phyloP scores from a whole-genome alignment of 106 monocot genomes.

The Dendrobium catenatum region DNA sequence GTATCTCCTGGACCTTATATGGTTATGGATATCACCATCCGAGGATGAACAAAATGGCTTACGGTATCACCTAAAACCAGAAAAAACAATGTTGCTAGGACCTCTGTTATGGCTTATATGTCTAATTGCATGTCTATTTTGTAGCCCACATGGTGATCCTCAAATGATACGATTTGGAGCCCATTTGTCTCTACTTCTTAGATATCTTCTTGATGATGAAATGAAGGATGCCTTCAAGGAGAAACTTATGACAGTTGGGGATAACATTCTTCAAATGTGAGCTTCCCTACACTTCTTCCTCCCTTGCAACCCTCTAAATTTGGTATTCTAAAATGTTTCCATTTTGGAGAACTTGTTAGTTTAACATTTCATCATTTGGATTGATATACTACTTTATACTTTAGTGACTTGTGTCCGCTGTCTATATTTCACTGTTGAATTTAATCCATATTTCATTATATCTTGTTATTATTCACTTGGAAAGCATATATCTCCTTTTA shows the following conservation, averaged over 20 bases:
- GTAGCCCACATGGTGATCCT: constrained; percentile 85
- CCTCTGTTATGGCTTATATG: not conserved
- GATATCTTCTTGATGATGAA: constrained; percentile 82
- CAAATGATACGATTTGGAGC: constrained; percentile 92
- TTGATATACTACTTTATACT: not conserved
- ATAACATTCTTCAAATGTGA: constrained; percentile 85
- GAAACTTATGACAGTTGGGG: constrained; percentile 80
- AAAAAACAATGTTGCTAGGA: not conserved
- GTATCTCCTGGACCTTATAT: constrained; percentile 82
- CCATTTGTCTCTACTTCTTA: constrained; percentile 88
- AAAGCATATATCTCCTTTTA: too few relatives aligned
- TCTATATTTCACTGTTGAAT: too few relatives aligned
- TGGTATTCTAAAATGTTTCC: not conserved
- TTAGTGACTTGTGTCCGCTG: not conserved
- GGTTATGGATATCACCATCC: constrained; percentile 91
- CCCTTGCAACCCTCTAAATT: not conserved
- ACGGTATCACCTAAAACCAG: constrained; percentile 31
- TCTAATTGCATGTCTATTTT: constrained; percentile 11
- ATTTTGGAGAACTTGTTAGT: not conserved
- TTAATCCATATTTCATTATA: too few relatives aligned
- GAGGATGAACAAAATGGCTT: constrained; percentile 69
- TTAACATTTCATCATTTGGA: not conserved
- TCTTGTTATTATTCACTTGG: too few relatives aligned
- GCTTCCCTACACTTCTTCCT: constrained; percentile 7
- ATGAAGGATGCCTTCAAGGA: constrained; percentile 72